Evolutionary conservation across 805 yeast genomes (phyloP), one percentile per base, ranked within the genome.

Genomic region (Pichia cephalocereana): DNA sequence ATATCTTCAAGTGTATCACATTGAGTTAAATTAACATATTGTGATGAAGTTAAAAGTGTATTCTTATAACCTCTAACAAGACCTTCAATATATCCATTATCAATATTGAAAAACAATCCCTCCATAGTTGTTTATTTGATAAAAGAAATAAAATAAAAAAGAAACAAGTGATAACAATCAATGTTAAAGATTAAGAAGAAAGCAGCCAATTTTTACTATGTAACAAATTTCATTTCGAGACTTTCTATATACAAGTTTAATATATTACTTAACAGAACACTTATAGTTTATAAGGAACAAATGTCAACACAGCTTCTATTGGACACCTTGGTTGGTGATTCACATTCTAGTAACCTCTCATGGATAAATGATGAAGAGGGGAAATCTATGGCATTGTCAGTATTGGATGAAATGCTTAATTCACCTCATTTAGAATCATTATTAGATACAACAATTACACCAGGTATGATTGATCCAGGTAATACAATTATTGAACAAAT

Each of bases 1-100:
- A 95, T 74, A 68, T 93, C 99, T 49, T 93, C 99, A 54, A 93
- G 75, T 40, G 86, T 80, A 60, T 95, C 99, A 70, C 99, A 95
- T 66, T 93, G 99, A 4, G 97, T 86, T 62, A 93, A 70, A 68
- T 93, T 95, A 61, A 86, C 74, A 67, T 93, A 93, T 68, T 90
- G 97, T 56, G 83, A 79, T 32, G 78, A 67, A 11, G 83, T 78
- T 45, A 93, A 65, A 28, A 93, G 73, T 0, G 96, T 96, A 50
- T 84, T 81, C 61, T 90, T 80, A 73, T 90, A 87, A 23, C 99
- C 99, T 61, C 99, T 82, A 40, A 91, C 95, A 34, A 95, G 78
- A 41, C 91, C 99, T 69, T 93, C 99, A 57, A 93, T 76, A 70
- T 76, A 93, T 23, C 99, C 99, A 65, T 76, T 63, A 46, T 91